Base-by-base conservation (phyloP, 805 yeast species). In the Suhomyces sp. region DNA sequence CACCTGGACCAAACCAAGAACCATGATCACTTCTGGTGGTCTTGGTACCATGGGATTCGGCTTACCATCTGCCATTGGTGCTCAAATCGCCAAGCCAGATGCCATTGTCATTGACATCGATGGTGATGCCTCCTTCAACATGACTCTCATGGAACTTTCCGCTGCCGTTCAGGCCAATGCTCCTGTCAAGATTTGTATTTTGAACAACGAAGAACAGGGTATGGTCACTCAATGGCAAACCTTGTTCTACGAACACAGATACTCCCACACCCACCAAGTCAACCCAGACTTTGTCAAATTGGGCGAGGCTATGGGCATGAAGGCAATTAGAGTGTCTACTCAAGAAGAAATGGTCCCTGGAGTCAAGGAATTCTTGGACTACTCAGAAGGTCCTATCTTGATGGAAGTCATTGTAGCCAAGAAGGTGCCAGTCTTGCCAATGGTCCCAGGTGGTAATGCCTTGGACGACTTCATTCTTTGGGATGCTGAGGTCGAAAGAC, bases 151-250 rank as follows among this genome's bases (percentile, higher is more conserved):
- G 71, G 99, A 94, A 78, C 78, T 94, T 67, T 82, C 93, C 20
- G 86, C 96, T 40, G 99, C 98, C 24, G 96, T 90, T 44, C 98
- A 94, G 78, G 96, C 93, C 54, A 80, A 79, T 56, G 86, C 96
- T 47, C 97, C 97, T 52, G 86, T 94, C 58, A 94, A 94, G 78
- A 82, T 89, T 54, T 79, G 90, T 69, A 85, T 94, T 51, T 78
- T 94, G 67, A 94, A 94, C 75, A 94, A 94, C 72, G 98, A 93
- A 77, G 99, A 94, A 77, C 99, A 94, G 78, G 99, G 99, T 68
- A 94, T 94, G 99, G 99, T 94, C 51, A 93, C 98, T 12, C 99
- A 94, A 73, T 94, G 99, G 99, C 99, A 94, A 78, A 87, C 97
- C 10, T 77, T 94, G 56, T 94, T 94, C 79, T 94, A 94, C 75